Evolutionary conservation across 1,284 basidiomycete species (phyloP).

Genomic region (Malassezia sympodialis): DNA sequence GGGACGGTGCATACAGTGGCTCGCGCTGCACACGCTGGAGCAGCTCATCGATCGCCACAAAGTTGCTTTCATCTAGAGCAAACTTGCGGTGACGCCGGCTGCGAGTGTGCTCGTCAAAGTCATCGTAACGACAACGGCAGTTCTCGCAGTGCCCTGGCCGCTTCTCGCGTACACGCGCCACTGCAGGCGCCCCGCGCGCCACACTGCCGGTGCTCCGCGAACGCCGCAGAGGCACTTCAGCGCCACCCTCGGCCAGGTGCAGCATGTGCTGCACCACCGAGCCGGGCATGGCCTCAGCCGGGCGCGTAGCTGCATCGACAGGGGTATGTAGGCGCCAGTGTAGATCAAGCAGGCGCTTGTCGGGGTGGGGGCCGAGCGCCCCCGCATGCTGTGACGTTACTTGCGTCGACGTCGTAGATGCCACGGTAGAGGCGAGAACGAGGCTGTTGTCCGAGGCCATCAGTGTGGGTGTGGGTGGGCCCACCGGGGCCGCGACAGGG

Average conservation of each 20-base stretch:
- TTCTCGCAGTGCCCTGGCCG: constrained; percentile 98
- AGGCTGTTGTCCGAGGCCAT: constrained; percentile 63
- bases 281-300: constrained; percentile 17
- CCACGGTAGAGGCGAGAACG: constrained; percentile 74
- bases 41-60: constrained; percentile 68
- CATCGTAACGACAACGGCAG: constrained; percentile 78
- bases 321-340: constrained; percentile 32
- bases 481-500: constrained; percentile 11
- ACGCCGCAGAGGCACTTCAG: constrained; percentile 4
- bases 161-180: constrained; percentile 53
- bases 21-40: constrained; percentile 58
- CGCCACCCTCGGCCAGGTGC: constrained; percentile 18
- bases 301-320: constrained; percentile 11
- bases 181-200: constrained; percentile 13
- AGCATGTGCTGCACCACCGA: constrained; percentile 36
- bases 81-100: constrained; percentile 74
- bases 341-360: constrained; percentile 33
- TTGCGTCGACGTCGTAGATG: constrained; percentile 64
- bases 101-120: constrained; percentile 78
- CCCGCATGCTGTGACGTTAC: constrained; percentile 20
- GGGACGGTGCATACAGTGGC: not conserved
- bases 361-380: constrained; percentile 17
- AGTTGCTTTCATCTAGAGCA: constrained; percentile 70
- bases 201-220: constrained; percentile 20
- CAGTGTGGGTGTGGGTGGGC: constrained; percentile 23